Evolutionary conservation across 2,329 filamentous ascomycete species (phyloP).

Genomic region (Phialocephala sp.): DNA sequence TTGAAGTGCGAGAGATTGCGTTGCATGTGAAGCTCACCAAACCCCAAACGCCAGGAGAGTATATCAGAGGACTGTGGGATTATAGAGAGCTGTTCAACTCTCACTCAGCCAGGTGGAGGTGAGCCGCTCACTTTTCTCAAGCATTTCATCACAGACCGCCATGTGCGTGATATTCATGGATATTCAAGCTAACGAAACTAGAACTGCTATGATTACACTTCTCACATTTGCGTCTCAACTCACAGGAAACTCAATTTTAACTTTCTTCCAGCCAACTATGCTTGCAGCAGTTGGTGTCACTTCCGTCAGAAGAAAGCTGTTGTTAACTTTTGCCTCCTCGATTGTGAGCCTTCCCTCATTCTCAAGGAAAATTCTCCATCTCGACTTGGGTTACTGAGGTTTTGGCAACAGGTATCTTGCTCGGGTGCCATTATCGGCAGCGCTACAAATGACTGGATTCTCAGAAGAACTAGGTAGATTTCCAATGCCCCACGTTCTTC

Average conservation of each 20-base stretch:
- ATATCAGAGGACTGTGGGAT: constrained; percentile 64
- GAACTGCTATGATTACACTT: constrained; percentile 39
- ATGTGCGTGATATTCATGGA: background rate
- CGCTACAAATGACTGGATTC: constrained; percentile 29
- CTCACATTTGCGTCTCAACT: constrained; percentile 24
- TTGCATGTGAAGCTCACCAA: constrained; percentile 52
- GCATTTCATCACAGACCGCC: background rate
- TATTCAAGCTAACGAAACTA: background rate
- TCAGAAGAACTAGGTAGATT: constrained; percentile 7
- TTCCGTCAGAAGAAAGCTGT: constrained; percentile 21
- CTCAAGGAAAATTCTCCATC: background rate
- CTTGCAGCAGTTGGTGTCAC: constrained; percentile 25
- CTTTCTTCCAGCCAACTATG: constrained; percentile 27
- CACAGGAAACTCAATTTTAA: constrained; percentile 26
- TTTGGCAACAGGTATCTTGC: constrained; percentile 21
- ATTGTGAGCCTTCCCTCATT: constrained; percentile 16
- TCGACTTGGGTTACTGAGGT: background rate
- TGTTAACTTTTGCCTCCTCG: constrained; percentile 28
- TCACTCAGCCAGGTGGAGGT: constrained; percentile 52
- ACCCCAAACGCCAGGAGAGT: constrained; percentile 36
- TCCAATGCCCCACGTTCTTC: background rate
- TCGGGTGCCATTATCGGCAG: constrained; percentile 26
- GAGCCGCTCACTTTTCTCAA: background rate
- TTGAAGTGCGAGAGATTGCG: constrained; percentile 61
- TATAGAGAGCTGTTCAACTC: constrained; percentile 58